Evolutionary conservation across 1,139 yeast genomes (phyloP).

Genomic region (Suhomyces coccinellae): DNA sequence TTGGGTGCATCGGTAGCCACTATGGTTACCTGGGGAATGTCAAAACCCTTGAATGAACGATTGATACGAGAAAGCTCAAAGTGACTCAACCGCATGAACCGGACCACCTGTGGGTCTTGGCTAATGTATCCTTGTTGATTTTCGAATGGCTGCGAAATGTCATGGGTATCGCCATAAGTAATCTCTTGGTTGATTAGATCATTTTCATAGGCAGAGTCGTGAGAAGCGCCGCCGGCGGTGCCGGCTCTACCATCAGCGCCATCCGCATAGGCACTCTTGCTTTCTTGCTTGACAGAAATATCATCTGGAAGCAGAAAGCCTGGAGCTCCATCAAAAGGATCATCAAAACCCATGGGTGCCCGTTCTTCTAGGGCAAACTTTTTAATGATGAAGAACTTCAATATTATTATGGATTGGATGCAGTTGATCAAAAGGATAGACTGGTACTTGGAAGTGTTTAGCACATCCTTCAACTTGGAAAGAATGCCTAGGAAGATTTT

Average conservation of each 20-base stretch:
- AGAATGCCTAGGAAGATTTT: slow-evolving; percentile 32
- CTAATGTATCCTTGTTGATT: neutral
- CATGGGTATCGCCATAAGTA: slow-evolving; percentile 9
- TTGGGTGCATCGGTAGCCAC: neutral
- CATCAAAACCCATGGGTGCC: slow-evolving; percentile 2
- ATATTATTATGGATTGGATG: slow-evolving; percentile 33
- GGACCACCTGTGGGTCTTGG: neutral
- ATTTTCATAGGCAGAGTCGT: neutral
- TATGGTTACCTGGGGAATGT: slow-evolving; percentile 21
- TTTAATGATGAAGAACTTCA: slow-evolving; percentile 32
- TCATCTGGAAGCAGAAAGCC: neutral
- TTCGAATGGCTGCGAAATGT: slow-evolving; percentile 1
- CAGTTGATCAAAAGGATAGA: slow-evolving; percentile 28
- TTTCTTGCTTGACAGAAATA: slow-evolving; percentile 2
- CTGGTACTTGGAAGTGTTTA: slow-evolving; percentile 16
- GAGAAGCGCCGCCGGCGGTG: neutral
- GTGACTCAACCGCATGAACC: slow-evolving; percentile 20
- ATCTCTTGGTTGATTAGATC: slow-evolving; percentile 20
- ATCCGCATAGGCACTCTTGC: neutral
- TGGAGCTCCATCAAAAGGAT: slow-evolving; percentile 1
- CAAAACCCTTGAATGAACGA: slow-evolving; percentile 26
- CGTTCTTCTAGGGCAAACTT: slow-evolving; percentile 12
- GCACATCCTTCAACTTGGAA: slow-evolving; percentile 19
- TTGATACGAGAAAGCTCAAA: slow-evolving; percentile 32
- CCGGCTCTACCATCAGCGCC: neutral